Evolutionary conservation across 768 basidiomycete species (phyloP), one percentile per base, ranked within the genome.

Genomic region (Ramaria rubella): DNA sequence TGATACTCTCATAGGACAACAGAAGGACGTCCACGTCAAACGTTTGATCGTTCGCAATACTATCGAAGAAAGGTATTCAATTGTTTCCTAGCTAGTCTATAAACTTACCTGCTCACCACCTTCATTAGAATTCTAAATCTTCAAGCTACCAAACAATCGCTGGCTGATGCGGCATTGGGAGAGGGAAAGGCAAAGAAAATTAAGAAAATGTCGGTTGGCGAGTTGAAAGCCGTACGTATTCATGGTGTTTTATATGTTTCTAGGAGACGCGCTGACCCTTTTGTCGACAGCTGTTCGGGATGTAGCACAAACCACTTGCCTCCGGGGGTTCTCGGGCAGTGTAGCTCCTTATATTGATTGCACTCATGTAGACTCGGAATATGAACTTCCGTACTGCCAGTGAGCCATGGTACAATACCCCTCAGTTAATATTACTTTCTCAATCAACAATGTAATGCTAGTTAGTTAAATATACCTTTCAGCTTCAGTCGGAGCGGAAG

Each of bases 151-250:
- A 88, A 88, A 70, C 73, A 72, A 75, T 80, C 80, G 53, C 75
- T 86, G 26, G 78, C 85, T 1, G 83, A 85, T 53, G 84, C 84
- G 3, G 84, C 84, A 1, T 75, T 88, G 5, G 86, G 86, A 12
- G 86, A 88, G 70, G 85, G 86, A 0, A 70, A 71, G 1, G 83
- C 81, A 9, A 72, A 70, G 5, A 84, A 81, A 63, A 70, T 85
- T 12, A 77, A 83, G 58, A 84, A 81, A 62, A 69, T 87, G 51
- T 84, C 82, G 59, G 81, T 86, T n/a, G 81, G 76, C 62, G 82
- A 87, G 65, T 79, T 87, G 58, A 81, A 79, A 72, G 76, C 75
- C 52, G 84, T 85, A 59, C 44, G 80, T 38, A 23, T 3, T 44
- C 27, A 15, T 2, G 8, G 17, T 24, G 17, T 26, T 26, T 48